Percentiles rank a stretch among this genome's conserved stretches.
Conservation (phyloP, 1,284 basidiomycete genomes). For the Leccinum subrobustum region DNA sequence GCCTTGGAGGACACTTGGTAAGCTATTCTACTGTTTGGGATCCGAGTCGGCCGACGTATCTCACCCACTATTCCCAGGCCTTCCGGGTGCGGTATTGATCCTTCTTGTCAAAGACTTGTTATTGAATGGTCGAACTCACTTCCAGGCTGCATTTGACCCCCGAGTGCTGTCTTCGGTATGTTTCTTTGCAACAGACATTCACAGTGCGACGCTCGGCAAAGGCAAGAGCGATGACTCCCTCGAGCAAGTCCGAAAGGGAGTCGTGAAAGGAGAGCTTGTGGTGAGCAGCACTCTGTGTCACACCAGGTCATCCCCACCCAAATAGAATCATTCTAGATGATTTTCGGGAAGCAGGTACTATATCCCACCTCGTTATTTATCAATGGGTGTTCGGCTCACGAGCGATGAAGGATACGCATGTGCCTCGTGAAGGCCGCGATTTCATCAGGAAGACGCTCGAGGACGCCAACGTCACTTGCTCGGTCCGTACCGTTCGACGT, state of each 20-base stretch:
- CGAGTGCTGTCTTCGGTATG: conserved; percentile 85
- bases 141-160: conserved; percentile 76
- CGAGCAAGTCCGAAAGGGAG: conserved; percentile 66
- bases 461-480: conserved; percentile 67
- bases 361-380: not conserved
- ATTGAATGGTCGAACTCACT: conserved; percentile 32
- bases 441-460: conserved; percentile 81
- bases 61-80: conserved; percentile 17
- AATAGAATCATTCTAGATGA: conserved; percentile 57
- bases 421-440: conserved; percentile 80
- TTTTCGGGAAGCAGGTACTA: conserved; percentile 87
- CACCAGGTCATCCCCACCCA: not conserved
- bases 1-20: conserved; percentile 81
- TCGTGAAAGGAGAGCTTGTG: conserved; percentile 83
- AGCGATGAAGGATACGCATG: conserved; percentile 73
- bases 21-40: not conserved
- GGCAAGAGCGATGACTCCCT: conserved; percentile 82
- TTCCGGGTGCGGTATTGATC: conserved; percentile 21
- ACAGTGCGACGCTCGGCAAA: conserved; percentile 83
- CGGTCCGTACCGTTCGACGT: conserved; percentile 46
- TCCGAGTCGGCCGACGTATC: not conserved
- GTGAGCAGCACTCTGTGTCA: conserved; percentile 41
- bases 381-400: conserved; percentile 1
- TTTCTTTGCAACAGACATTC: conserved; percentile 92
- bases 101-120: conserved; percentile 47